Conservation (phyloP, 2,329 filamentous ascomycete genomes). For the Aspergillus pseudoviridinutans region DNA sequence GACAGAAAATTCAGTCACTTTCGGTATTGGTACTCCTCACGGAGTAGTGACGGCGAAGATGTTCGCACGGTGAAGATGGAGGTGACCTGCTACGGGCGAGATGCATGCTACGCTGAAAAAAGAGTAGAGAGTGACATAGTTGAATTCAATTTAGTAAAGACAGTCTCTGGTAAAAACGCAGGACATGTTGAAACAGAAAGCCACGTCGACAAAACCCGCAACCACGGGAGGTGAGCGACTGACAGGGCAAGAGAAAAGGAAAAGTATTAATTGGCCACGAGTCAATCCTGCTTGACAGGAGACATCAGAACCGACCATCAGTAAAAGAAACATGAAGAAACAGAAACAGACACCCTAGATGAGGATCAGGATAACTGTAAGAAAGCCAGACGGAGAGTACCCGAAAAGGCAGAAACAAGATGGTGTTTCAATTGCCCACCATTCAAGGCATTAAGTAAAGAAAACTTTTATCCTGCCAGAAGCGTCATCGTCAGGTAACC, state of each 20-base stretch:
- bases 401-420: slow-evolving; percentile 6
- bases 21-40: neutral
- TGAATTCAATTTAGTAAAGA: neutral
- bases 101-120: neutral
- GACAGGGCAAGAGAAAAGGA: slow-evolving; percentile 10
- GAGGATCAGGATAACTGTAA: neutral
- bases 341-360: neutral
- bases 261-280: slow-evolving; percentile 41
- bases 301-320: slow-evolving; percentile 49
- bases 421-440: neutral
- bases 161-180: neutral
- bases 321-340: slow-evolving; percentile 4
- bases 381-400: slow-evolving; percentile 2
- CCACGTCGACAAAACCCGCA: neutral
- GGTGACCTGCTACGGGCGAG: neutral
- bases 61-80: neutral
- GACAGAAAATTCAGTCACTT: neutral
- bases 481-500: slow-evolving; percentile 16
- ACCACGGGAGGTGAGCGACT: neutral
- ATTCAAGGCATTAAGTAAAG: slow-evolving; percentile 8
- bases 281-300: slow-evolving; percentile 46
- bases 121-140: neutral
- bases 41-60: neutral
- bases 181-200: neutral
- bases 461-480: slow-evolving; percentile 28